Conservation (phyloP, 441 rosid species). For the Populus hybrid region DNA sequence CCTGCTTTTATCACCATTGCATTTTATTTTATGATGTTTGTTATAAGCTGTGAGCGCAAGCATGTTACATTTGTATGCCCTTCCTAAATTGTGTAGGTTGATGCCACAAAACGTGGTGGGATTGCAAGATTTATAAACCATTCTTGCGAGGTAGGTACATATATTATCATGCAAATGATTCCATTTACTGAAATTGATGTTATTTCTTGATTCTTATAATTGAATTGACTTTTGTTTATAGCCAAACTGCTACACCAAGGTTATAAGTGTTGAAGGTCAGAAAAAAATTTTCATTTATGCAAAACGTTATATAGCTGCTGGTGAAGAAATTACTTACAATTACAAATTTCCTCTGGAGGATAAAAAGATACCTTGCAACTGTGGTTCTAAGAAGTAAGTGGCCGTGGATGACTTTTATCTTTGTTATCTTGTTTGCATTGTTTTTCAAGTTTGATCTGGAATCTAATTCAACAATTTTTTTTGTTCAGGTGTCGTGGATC, state of each 20-base stretch:
- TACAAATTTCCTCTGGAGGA: slow-evolving; percentile 98
- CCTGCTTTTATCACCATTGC: neutral
- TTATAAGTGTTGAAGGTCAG: slow-evolving; percentile 90
- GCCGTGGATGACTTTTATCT: neutral
- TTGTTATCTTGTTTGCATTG: neutral
- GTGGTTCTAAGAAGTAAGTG: slow-evolving; percentile 90
- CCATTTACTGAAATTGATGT: slow-evolving; percentile 19
- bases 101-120: slow-evolving; percentile 99
- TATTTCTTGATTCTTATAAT: slow-evolving; percentile 23
- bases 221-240: slow-evolving; percentile 35
- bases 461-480: slow-evolving; percentile 8
- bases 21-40: neutral
- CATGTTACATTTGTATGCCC: slow-evolving; percentile 2
- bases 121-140: slow-evolving; percentile 98
- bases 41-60: slow-evolving; percentile 2
- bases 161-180: slow-evolving; percentile 9
- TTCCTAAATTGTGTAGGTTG: slow-evolving; percentile 50
- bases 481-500: slow-evolving; percentile 91
- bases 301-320: slow-evolving; percentile 74
- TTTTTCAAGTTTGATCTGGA: slow-evolving; percentile 3
- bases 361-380: slow-evolving; percentile 94
- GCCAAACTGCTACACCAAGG: slow-evolving; percentile 99
- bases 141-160: slow-evolving; percentile 81
- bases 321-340: slow-evolving; percentile 97
- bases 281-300: slow-evolving; percentile 96